These are phyloP conservation scores for Rosa persica DNA, from an alignment of 306 rosid species.

Conservation along the genomic window DNA sequence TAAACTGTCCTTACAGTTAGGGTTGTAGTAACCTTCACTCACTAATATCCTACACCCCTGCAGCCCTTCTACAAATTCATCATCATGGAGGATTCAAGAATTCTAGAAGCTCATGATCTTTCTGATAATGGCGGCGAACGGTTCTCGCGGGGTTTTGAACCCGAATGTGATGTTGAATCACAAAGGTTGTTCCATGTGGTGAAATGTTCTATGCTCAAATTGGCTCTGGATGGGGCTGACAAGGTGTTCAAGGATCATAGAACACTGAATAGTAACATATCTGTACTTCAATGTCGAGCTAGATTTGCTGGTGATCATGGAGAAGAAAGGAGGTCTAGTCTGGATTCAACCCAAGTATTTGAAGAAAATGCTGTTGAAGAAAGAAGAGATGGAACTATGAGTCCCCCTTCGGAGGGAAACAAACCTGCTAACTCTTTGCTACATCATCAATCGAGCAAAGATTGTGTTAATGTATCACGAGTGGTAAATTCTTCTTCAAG, in stretches of 20 bases:
- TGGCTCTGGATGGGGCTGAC: conserved; percentile 26
- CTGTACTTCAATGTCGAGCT: neutral
- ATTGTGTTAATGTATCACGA: neutral
- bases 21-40: neutral
- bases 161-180: neutral
- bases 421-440: neutral
- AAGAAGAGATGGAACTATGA: neutral
- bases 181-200: conserved; percentile 6
- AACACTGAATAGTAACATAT: neutral
- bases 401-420: neutral
- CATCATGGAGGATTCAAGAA: conserved; percentile 12
- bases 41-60: neutral
- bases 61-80: neutral
- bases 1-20: neutral
- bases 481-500: neutral
- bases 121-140: neutral
- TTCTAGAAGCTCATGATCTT: neutral
- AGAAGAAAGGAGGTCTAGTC: neutral
- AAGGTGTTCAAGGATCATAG: conserved; percentile 21
- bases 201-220: conserved; percentile 24
- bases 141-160: conserved; percentile 16
- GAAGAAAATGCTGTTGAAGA: neutral
- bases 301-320: neutral
- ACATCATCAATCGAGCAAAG: neutral
- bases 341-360: neutral